phyloP scores from a whole-genome alignment of 345 rosid species.

The Hypericum perforatum region DNA sequence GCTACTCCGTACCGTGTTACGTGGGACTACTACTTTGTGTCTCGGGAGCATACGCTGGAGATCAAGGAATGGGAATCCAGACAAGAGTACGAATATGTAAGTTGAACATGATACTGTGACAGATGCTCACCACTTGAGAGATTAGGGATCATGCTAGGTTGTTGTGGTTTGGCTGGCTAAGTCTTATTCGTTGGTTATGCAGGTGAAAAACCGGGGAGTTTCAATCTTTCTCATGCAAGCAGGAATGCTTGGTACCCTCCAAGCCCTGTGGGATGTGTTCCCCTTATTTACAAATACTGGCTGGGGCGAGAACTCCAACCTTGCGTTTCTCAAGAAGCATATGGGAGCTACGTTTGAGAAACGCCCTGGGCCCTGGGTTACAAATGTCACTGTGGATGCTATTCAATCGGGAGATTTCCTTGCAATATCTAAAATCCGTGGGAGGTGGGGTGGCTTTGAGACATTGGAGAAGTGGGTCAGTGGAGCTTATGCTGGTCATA shows the following conservation, averaged over 20 bases:
- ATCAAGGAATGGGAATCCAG: constrained; percentile 73
- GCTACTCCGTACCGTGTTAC: constrained; percentile 92
- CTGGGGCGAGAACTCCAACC: constrained; percentile 88
- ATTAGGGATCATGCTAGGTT: background rate
- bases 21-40: constrained; percentile 81
- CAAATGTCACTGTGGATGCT: constrained; percentile 53
- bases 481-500: constrained; percentile 95
- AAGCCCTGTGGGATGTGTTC: constrained; percentile 91
- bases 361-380: constrained; percentile 82
- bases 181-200: constrained; percentile 9
- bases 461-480: constrained; percentile 99
- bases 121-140: too few relatives aligned
- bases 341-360: constrained; percentile 71
- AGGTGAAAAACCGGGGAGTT: constrained; percentile 84
- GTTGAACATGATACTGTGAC: constrained; percentile 17
- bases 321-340: constrained; percentile 75
- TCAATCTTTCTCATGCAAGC: constrained; percentile 98
- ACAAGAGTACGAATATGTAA: constrained; percentile 81
- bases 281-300: constrained; percentile 88
- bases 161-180: background rate
- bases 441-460: constrained; percentile 95
- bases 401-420: constrained; percentile 87
- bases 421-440: constrained; percentile 84
- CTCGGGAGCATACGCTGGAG: constrained; percentile 82
- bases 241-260: constrained; percentile 91